Conservation (phyloP, 2,329 filamentous ascomycete genomes). For the Dactylella cylindrospora region DNA sequence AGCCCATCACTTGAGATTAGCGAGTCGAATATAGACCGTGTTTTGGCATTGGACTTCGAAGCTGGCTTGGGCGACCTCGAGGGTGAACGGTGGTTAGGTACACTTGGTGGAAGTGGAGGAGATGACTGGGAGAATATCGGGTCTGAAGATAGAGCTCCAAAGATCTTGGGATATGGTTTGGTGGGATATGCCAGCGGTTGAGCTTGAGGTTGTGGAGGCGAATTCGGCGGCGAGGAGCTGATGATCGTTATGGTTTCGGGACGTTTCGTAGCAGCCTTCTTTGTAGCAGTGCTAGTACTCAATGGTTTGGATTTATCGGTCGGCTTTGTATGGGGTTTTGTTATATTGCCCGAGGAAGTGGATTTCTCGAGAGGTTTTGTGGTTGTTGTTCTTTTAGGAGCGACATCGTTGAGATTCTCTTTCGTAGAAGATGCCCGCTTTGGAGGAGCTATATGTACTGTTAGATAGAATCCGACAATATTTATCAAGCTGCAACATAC, state of each 20-base stretch:
- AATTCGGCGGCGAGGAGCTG: slow-evolving; percentile 24
- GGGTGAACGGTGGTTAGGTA: not conserved
- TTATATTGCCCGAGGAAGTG: not conserved
- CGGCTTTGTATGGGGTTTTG: not conserved
- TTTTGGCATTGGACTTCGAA: too few species aligned
- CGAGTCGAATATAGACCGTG: slow-evolving; percentile 3
- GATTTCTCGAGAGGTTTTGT: not conserved
- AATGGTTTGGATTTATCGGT: not conserved
- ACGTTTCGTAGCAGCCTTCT: slow-evolving; percentile 5
- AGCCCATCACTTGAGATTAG: slow-evolving; percentile 11
- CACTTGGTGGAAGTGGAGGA: slow-evolving; percentile 4
- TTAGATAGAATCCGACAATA: not conserved
- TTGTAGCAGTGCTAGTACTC: not conserved
- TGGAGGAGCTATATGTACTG: slow-evolving; percentile 2
- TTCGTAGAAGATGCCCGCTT: slow-evolving; percentile 10
- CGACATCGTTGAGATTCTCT: slow-evolving; percentile 13
- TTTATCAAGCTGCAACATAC: slow-evolving; percentile 4
- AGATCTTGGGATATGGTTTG: slow-evolving; percentile 26
- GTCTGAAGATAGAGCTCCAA: slow-evolving; percentile 28
- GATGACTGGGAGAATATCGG: slow-evolving; percentile 38
- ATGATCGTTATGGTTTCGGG: slow-evolving; percentile 22
- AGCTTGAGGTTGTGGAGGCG: slow-evolving; percentile 2
- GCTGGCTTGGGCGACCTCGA: slow-evolving; percentile 2
- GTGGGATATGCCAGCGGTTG: not conserved
- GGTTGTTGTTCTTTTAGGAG: slow-evolving; percentile 1